Conservation (phyloP, 805 yeast genomes). For the Nakazawaea populi region DNA sequence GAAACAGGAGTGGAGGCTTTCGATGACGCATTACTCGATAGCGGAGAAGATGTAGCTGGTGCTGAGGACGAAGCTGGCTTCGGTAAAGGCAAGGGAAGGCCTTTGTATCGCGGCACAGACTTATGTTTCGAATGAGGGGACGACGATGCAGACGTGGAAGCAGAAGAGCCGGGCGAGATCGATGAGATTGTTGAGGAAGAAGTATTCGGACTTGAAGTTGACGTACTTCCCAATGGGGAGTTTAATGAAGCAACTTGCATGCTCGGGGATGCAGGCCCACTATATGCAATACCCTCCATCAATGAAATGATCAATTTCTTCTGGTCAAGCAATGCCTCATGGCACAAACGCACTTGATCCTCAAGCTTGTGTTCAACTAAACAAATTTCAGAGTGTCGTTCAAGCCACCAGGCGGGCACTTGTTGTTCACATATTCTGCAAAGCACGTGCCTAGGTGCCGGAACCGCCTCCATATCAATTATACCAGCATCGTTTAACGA, state of each 20-base stretch:
- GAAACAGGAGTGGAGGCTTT: conserved; percentile 18
- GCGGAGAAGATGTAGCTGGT: conserved; percentile 5
- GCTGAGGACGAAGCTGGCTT: conserved; percentile 4
- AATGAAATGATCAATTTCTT: conserved; percentile 41
- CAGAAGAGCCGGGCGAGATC: conserved; percentile 18
- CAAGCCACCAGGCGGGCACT: conserved; percentile 97
- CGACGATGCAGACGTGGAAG: conserved; percentile 8
- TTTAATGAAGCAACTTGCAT: neutral
- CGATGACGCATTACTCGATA: conserved; percentile 13
- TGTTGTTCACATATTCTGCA: conserved; percentile 90
- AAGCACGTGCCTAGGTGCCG: conserved; percentile 74
- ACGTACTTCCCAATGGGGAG: conserved; percentile 11
- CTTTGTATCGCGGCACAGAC: conserved; percentile 47
- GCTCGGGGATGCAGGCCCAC: conserved; percentile 10
- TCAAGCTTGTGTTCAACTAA: conserved; percentile 78
- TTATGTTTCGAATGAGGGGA: neutral
- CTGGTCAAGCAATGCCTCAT: conserved; percentile 75
- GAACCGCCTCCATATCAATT: conserved; percentile 57
- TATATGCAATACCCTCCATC: conserved; percentile 30
- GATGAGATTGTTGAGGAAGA: conserved; percentile 25
- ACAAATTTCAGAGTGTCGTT: conserved; percentile 84
- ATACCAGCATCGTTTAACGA: conserved; percentile 59
- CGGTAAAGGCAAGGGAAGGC: conserved; percentile 38
- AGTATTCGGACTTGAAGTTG: conserved; percentile 12
- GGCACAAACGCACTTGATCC: conserved; percentile 67